Base-by-base conservation (phyloP, 192 early-diverging fungal species). In the Backusella macrospora region DNA sequence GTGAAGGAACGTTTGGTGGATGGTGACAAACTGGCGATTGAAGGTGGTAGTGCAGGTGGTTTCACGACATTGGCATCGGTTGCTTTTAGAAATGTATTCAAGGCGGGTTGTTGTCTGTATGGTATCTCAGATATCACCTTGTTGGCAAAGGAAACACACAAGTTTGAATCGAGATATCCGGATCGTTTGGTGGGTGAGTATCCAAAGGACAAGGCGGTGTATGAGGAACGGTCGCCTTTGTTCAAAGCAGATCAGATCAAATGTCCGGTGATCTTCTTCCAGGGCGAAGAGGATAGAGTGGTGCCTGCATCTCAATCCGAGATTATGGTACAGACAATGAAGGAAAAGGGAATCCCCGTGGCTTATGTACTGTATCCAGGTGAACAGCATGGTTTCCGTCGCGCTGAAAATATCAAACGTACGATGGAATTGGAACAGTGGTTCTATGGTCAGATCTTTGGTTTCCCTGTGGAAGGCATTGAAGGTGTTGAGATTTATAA, bases 281-380 rank as follows among this genome's bases (percentile, higher is more conserved):
- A 95, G 68, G 93, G 93, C 0, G 49, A 75, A 14, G 89, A 90
- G 15, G 93, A 95, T 75, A 86, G 87, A 59, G 89, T 94, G 12
- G 93, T 95, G 13, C 93, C 92, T 26, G 88, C 89, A 16, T 88
- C 86, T 55, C 93, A 95, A 78, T 82, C 93, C 18, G 87, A 90
- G 76, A 68, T 88, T 73, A 93, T 95, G 86, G 91, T 91, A 0
- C 76, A 88, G 40, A 87, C 89, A n/a, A 72, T 95, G 43, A 81
- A 83, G 55, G 65, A 86, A 23, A 89, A 90, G 23, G 88, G 89
- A 1, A 59, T 89, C 1, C 79, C 79, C 3, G 89, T 91, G 23
- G 85, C 88, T 0, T 89, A 88, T 64, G 81, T 90, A 1, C 76
- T 84, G 63, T 91, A 89, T 79, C 86, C 84, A 38, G 90, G 89